Evolutionary conservation across 176 grass and related monocot species (phyloP).

Genomic region (Avena insularis): DNA sequence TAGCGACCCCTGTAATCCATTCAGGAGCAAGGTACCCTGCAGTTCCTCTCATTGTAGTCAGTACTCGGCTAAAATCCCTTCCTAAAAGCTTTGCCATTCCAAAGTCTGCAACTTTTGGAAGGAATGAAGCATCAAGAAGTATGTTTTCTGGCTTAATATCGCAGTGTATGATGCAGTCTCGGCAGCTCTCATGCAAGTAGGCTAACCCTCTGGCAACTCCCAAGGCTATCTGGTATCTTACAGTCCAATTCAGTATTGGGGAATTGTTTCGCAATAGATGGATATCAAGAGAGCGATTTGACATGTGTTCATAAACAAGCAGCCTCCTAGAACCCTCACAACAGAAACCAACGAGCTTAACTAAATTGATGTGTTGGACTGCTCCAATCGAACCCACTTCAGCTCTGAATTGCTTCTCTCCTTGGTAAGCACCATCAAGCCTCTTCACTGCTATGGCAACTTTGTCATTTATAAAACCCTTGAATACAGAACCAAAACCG

Average conservation of each 20-base stretch:
- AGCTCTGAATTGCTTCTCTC: too few relatives aligned
- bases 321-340: too few relatives aligned
- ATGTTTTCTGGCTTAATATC: slow-evolving; percentile 47
- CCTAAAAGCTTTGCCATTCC: slow-evolving; percentile 53
- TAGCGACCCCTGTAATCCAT: slow-evolving; percentile 37
- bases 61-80: slow-evolving; percentile 40
- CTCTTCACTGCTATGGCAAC: slow-evolving; percentile 51
- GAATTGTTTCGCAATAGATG: slow-evolving; percentile 40
- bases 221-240: slow-evolving; percentile 52
- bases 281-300: slow-evolving; percentile 51
- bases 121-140: slow-evolving; percentile 28
- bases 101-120: slow-evolving; percentile 46
- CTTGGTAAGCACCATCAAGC: too few relatives aligned
- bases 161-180: slow-evolving; percentile 47
- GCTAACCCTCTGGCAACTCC: slow-evolving; percentile 61
- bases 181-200: slow-evolving; percentile 67
- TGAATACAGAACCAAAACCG: slow-evolving; percentile 66
- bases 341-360: too few relatives aligned
- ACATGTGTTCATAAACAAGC: too few relatives aligned
- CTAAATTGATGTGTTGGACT: too few relatives aligned
- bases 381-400: too few relatives aligned
- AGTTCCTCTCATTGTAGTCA: slow-evolving; percentile 51
- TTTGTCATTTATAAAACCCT: slow-evolving; percentile 40
- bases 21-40: slow-evolving; percentile 45
- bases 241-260: slow-evolving; percentile 36